Percentiles rank a stretch among this genome's conserved stretches.
Evolutionary conservation across 371 early-diverging fungal genomes (phyloP).

Genomic region (Circinella minor): DNA sequence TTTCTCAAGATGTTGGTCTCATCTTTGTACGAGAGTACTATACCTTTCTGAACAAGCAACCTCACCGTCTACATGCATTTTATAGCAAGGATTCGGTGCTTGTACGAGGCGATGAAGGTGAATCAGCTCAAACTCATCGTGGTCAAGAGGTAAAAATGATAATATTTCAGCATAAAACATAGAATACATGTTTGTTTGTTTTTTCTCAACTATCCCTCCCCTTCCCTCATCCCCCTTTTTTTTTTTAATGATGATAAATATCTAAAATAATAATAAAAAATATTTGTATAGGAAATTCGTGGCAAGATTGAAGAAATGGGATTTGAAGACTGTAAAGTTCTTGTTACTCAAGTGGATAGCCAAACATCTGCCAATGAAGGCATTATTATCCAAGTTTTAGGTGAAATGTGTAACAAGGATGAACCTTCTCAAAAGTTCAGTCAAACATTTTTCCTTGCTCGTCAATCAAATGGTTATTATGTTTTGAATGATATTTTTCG

Average conservation of each 20-base stretch:
- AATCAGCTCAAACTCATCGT: constrained; percentile 53
- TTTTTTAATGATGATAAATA: not conserved
- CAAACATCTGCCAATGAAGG: constrained; percentile 75
- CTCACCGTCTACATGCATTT: constrained; percentile 80
- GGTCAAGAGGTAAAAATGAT: constrained; percentile 72
- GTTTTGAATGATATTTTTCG: constrained; percentile 94
- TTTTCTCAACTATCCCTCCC: too few species aligned
- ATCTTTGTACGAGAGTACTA: constrained; percentile 94
- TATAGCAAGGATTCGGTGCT: constrained; percentile 79
- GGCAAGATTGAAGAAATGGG: constrained; percentile 66
- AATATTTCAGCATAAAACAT: not conserved
- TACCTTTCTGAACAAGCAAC: constrained; percentile 87
- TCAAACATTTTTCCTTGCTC: constrained; percentile 91
- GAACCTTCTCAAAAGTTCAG: constrained; percentile 81
- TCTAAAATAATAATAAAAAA: not conserved
- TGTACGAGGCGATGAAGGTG: constrained; percentile 85
- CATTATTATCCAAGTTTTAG: constrained; percentile 89
- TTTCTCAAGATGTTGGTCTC: constrained; percentile 78
- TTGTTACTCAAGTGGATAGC: constrained; percentile 85
- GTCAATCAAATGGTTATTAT: constrained; percentile 86
- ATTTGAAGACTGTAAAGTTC: constrained; percentile 80
- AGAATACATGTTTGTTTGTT: too few species aligned
- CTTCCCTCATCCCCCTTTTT: not conserved
- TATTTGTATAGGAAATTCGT: constrained; percentile 66
- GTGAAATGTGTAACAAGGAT: constrained; percentile 84